Evolutionary conservation across 495 filamentous ascomycete species (phyloP), one percentile per base, ranked within the genome.

Genomic region (Endocarpon pusillum): DNA sequence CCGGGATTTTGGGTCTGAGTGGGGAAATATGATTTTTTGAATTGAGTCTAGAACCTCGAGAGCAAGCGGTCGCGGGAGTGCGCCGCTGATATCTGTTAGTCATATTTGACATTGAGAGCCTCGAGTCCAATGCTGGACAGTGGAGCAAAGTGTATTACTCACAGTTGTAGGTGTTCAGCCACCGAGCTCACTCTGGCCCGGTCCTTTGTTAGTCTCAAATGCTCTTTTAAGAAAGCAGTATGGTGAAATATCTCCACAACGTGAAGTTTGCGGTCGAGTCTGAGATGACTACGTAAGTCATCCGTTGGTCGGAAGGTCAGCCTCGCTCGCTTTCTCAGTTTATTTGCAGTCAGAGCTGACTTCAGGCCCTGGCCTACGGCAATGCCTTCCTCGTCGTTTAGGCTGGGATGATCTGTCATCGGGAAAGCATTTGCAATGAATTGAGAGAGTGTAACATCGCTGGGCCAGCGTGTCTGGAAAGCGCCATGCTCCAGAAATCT

Each of bases 21-120:
- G n/a, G 0, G 56, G 56, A 34, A 60, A 60, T 15, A 60, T 41
- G 12, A 60, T 53, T 12, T 39, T 43, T 29, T 60, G 49, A 6
- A 53, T 26, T 1, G 52, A 52, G 33, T 53, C 45, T 4, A 59
- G 45, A n/a, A 38, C 34, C 39, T 59, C 55, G 19, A 59, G 42
- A 19, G 42, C 51, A 12, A 58, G 42, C 21, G 36, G 34, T 11
- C 47, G 46, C 3, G 56, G 53, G 1, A 59, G 19, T 16, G 33
- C 38, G 3, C 41, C 44, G 36, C 17, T 18, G 38, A 42, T 29
- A 44, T 14, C 24, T 39, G 18, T 17, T 12, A n/a, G n/a, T n/a
- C n/a, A n/a, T n/a, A n/a, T n/a, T n/a, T n/a, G n/a, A n/a, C n/a
- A n/a, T 47, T 15, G 53, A 42, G 15, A 47, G 41, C 14, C 12